Base-by-base conservation (phyloP, 2,329 filamentous ascomycete genomes). In the Trichoderma atroviride region DNA sequence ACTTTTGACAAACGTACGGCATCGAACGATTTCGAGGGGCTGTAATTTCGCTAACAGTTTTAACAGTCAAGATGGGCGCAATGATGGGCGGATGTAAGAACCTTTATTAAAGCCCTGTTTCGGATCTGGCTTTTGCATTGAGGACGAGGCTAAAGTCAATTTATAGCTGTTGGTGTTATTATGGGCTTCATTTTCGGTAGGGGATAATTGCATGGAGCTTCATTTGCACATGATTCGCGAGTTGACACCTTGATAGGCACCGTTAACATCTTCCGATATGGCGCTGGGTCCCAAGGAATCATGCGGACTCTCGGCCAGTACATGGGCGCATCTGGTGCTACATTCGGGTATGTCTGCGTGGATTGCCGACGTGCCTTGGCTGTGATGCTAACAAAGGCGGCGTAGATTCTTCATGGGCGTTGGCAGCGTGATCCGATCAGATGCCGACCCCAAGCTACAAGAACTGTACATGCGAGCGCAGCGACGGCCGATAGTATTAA, bases 111-210 rank as follows among this genome's bases (percentile, higher is more conserved):
- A 40, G 37, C 10, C 5, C 13, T 7, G 40, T 37, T 64, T 57
- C 29, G 33, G 58, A 62, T 50, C 11, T 50, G 47, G 47, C n/a
- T 24, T 50, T 19, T 24, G 47, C n/a, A 24, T 50, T 50, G n/a
- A 52, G 14, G 22, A 3, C 29, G 19, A 27, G 57, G 67, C 81
- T 84, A 74, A 83, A 72, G 22, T 68, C 16, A 35, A 63, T 43
- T 43, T 43, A 27, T 70, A 98, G 96, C 94, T 81, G 96, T 99
- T 72, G 96, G 96, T 72, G 86, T 92, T 64, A 97, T 97, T 79
- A 97, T 99, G 82, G 96, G 96, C 73, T 98, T 99, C 84, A 96
- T 99, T 76, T 97, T 96, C 76, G 96, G 95, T 96, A 85, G 62
- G 85, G 76, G 68, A 60, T 47, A 70, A 27, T 13, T 50, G 47